These are phyloP conservation scores for Tricholoma sp. DNA, from an alignment of 768 basidiomycete species.

Conservation along the genomic window DNA sequence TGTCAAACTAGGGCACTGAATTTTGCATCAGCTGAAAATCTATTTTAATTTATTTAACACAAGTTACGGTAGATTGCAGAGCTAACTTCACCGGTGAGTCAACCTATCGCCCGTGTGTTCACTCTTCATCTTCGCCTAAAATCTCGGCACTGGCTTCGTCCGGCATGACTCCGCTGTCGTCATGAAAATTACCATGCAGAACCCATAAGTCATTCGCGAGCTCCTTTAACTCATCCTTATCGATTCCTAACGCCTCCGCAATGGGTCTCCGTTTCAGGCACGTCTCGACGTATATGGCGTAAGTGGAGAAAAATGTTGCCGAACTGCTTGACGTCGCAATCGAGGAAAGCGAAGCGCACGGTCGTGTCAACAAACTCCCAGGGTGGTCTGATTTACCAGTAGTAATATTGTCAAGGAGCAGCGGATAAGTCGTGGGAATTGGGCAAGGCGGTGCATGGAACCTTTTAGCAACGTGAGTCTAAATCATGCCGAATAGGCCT, in stretches of 20 bases:
- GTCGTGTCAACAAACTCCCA: slow-evolving; percentile 11
- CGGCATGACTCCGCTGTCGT: slow-evolving; percentile 17
- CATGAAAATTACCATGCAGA: slow-evolving; percentile 42
- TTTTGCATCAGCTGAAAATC: too few relatives aligned
- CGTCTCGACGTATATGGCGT: slow-evolving; percentile 47
- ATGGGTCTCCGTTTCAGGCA: slow-evolving; percentile 35
- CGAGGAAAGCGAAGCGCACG: slow-evolving; percentile 35
- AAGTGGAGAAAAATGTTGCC: slow-evolving; percentile 38
- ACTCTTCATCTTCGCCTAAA: slow-evolving; percentile 13
- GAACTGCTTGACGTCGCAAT: slow-evolving; percentile 37
- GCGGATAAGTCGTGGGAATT: slow-evolving; percentile 56
- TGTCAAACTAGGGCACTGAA: too few relatives aligned
- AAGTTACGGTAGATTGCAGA: too few relatives aligned
- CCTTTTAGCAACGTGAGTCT: slow-evolving; percentile 23
- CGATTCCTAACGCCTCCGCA: slow-evolving; percentile 34
- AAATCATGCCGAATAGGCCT: background rate
- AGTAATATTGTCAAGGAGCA: slow-evolving; percentile 29
- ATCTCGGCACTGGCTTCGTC: slow-evolving; percentile 10
- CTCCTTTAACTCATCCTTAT: slow-evolving; percentile 54
- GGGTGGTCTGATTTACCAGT: slow-evolving; percentile 2
- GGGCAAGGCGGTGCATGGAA: slow-evolving; percentile 50
- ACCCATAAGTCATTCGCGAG: slow-evolving; percentile 56
- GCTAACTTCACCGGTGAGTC: too few relatives aligned
- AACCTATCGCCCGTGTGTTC: too few relatives aligned
- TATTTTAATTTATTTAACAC: too few relatives aligned